Base-by-base conservation (phyloP, 768 basidiomycete species). In the Hypholoma sublateritium region DNA sequence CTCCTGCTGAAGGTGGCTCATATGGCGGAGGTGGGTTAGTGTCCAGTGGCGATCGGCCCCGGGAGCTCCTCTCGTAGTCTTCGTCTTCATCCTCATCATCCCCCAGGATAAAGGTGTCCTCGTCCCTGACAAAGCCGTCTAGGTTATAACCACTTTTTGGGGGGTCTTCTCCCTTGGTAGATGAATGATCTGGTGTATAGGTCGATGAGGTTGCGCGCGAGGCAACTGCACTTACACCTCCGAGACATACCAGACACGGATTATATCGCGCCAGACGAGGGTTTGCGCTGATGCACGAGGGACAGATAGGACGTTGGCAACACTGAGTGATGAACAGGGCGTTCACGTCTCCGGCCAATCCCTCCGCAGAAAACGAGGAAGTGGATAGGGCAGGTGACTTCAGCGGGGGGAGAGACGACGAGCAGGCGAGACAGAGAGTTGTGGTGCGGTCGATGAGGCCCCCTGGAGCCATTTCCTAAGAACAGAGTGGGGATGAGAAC, bases 241-340 rank as follows among this genome's bases (percentile, higher is more conserved):
- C 81, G 1, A 89, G 75, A 65, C 89, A 91, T 6, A 78, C 76
- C 16, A 92, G 70, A 67, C 90, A 92, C 6, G 90, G 90, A 64
- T 90, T 73, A 64, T 91, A 91, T 55, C 84, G 74, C 34, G 77
- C 71, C 19, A 91, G 75, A 16, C 90, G 80, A 0, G 87, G 85
- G 65, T 90, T 91, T 2, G 72, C 66, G 1, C 67, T 54, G 19
- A 87, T 70, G 65, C 90, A 92, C 2, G 66, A 54, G 5, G 77
- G 73, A 61, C 90, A 92, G 50, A 92, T 91, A 4, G 81, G 82
- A 0, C 82, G 79, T 7, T 64, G 58, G 71, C 90, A 92, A 70
- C 90, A 92, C 11, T 64, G 70, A 0, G 89, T 91, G 8, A 74
- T 71, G 72, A 81, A 83, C 41, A 80, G 55, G 1, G 59, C 53